Percentiles rank a stretch among this genome's conserved stretches.
Conservation (phyloP, 208 protist species). For the Trypanosoma conorhini region DNA sequence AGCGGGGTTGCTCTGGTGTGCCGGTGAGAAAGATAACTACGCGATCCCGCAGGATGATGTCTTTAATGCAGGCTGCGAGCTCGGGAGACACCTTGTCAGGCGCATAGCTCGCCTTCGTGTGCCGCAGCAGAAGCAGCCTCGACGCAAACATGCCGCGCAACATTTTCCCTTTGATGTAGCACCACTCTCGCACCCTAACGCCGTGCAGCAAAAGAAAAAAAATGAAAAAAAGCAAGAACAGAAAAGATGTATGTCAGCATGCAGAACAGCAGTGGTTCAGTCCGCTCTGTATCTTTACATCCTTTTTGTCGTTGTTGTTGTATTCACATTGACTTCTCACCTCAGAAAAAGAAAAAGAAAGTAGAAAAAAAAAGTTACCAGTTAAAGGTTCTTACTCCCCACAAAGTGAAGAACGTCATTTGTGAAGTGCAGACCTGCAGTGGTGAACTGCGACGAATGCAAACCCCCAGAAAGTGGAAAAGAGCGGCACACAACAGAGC, state of each 20-base stretch:
- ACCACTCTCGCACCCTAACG: neutral
- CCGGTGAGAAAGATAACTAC: slow-evolving; percentile 93
- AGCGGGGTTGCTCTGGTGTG: slow-evolving; percentile 78
- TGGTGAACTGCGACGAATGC: neutral
- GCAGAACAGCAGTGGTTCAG: too few species aligned
- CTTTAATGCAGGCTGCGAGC: slow-evolving; percentile 60
- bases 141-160: slow-evolving; percentile 30
- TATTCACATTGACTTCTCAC: neutral
- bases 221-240: slow-evolving; percentile 5
- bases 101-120: slow-evolving; percentile 27
- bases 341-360: neutral
- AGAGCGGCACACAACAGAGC: slow-evolving; percentile 12
- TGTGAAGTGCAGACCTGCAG: slow-evolving; percentile 17
- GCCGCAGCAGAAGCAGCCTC: slow-evolving; percentile 18
- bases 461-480: slow-evolving; percentile 7
- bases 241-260: neutral
- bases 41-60: slow-evolving; percentile 71
- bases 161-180: slow-evolving; percentile 5
- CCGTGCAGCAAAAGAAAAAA: slow-evolving; percentile 5
- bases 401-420: slow-evolving; percentile 19
- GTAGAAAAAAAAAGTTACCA: neutral
- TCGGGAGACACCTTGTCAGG: slow-evolving; percentile 50
- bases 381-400: neutral
- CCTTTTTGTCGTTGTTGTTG: slow-evolving; percentile 16
- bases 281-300: neutral